Conservation (phyloP, 1,284 basidiomycete species). For the Irpex lacteus region DNA sequence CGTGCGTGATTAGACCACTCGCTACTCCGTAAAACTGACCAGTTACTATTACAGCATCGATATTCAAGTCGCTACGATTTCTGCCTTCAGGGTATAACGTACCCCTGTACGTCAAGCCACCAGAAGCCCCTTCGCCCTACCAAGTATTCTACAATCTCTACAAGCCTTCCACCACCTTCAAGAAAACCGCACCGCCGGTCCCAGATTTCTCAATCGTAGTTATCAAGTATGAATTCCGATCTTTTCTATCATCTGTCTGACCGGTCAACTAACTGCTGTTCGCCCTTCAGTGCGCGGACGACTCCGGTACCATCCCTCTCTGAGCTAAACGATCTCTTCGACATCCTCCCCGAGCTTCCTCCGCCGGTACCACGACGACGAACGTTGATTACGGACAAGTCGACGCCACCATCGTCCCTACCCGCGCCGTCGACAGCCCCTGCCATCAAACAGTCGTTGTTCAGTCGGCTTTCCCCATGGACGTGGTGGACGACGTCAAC, state of each 20-base stretch:
- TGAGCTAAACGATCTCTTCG: constrained; percentile 66
- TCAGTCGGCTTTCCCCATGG: constrained; percentile 19
- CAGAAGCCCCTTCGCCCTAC: constrained; percentile 56
- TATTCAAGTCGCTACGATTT: constrained; percentile 77
- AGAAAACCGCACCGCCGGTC: constrained; percentile 72
- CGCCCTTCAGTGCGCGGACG: constrained; percentile 55
- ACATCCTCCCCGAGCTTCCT: constrained; percentile 58
- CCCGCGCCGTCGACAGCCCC: not conserved
- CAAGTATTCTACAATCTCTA: constrained; percentile 89
- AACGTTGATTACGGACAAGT: constrained; percentile 3
- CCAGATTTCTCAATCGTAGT: constrained; percentile 91
- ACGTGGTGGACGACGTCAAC: constrained; percentile 10
- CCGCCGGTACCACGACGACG: constrained; percentile 28
- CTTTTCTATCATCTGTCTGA: not conserved
- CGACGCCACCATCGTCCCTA: not conserved
- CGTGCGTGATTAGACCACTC: constrained; percentile 32
- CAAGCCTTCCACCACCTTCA: constrained; percentile 85
- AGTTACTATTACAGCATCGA: constrained; percentile 41
- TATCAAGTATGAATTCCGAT: constrained; percentile 61
- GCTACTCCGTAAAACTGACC: not conserved
- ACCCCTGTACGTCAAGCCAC: constrained; percentile 29
- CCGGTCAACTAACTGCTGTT: constrained; percentile 1
- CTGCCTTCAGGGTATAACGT: constrained; percentile 63
- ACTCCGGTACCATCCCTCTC: constrained; percentile 71
- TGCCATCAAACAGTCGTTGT: constrained; percentile 4